Evolutionary conservation across 106 monocot species (phyloP), one percentile per base, ranked within the genome.

Genomic region (Dactylorhiza incarnata): DNA sequence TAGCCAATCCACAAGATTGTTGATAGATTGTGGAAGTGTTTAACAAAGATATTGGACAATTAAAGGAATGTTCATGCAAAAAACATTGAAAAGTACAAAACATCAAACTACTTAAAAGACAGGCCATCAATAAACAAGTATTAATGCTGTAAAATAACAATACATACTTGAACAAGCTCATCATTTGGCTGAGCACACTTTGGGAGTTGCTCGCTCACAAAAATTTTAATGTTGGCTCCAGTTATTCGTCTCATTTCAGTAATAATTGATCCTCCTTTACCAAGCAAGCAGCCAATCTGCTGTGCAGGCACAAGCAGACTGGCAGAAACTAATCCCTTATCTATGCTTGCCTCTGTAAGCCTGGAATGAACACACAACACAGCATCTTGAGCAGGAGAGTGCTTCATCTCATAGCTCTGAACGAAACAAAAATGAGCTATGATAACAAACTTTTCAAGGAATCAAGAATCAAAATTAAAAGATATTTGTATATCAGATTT

Each of bases 281-380:
- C 94, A 55, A 90, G 73, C 29, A 94, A 77, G 77, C 88, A 90
- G 49, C 88, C 90, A 58, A 91, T 89, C 75, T 91, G 94, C 59
- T 94, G 94, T 65, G 83, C 81, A 77, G 91, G 91, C 50, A 94
- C 86, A 75, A 94, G 86, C 78, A 94, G 91, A 80, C 94, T 91
- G 73, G 91, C 91, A 58, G 83, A 72, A 73, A 78, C 78, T 51
- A 79, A 53, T 24, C 87, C 86, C 80, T 85, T 88, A 6, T 94
- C 94, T 73, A 51, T 13, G 50, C 74, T 81, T 59, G 75, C 73
- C 74, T 89, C 91, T 54, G 71, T 23, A 76, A 91, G 78, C 68
- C 84, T 85, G 72, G 87, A 81, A 85, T 91, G 87, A 17, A 94
- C 80, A 68, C 85, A 87, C 66, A 91, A 83, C 61, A 91, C 83